Conservation (phyloP, 768 basidiomycete genomes). For the Exidia glandulosa region DNA sequence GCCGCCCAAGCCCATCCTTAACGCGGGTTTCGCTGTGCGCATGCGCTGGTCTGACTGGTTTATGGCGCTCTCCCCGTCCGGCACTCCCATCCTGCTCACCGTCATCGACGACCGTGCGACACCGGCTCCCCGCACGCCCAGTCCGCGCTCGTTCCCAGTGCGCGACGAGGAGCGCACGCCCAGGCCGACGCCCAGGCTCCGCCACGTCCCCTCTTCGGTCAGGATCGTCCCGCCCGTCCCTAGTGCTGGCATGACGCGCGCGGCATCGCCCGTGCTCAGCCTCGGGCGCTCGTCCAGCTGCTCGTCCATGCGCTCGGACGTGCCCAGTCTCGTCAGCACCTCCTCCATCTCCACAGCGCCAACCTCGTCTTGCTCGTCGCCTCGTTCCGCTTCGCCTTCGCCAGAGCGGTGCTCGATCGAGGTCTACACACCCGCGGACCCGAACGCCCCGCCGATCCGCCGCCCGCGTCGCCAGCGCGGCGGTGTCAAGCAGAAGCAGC, state of each 20-base stretch:
- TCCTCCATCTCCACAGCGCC: neutral
- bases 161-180: no score
- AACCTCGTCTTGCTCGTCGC: neutral
- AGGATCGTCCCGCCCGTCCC: no score
- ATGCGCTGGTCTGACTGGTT: constrained; percentile 1
- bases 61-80: neutral
- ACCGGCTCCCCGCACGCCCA: neutral
- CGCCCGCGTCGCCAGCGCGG: neutral
- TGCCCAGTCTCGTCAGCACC: neutral
- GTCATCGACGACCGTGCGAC: neutral
- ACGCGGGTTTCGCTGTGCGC: neutral
- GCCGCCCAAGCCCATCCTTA: neutral
- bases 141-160: no score
- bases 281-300: neutral
- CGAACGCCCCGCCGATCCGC: neutral
- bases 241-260: no score
- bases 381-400: neutral
- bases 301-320: neutral
- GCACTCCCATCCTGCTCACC: neutral
- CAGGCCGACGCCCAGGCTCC: no score
- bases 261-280: constrained; percentile 15
- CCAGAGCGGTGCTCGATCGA: neutral
- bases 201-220: no score
- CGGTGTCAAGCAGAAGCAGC: constrained; percentile 23
- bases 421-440: neutral